Evolutionary conservation across 495 filamentous ascomycete genomes (phyloP).

Genomic region (Copromyces sp.): DNA sequence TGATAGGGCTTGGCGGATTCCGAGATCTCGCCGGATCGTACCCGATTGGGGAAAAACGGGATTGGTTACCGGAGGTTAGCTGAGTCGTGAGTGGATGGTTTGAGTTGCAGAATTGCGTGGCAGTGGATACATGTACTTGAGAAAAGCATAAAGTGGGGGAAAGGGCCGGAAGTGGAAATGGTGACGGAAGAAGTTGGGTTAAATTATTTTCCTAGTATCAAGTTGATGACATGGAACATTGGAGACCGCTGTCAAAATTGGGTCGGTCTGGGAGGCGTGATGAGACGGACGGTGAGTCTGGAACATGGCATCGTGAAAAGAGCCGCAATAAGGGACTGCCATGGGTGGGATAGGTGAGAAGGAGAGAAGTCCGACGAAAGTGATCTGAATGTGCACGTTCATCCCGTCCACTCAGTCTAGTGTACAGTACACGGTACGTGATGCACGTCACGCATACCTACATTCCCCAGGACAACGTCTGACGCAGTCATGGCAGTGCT

Average conservation of each 20-base stretch:
- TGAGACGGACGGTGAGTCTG: background rate
- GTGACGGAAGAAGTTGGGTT: background rate
- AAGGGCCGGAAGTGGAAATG: background rate
- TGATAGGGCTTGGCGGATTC: background rate
- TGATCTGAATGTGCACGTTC: background rate
- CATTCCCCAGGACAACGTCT: background rate
- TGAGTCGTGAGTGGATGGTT: background rate
- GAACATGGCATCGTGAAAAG: background rate
- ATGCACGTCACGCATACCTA: background rate
- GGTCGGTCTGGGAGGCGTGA: background rate
- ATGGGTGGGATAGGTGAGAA: background rate
- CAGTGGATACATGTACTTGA: background rate
- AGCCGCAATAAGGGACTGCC: background rate
- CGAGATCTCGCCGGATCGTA: background rate
- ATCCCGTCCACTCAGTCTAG: no score
- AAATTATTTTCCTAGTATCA: background rate
- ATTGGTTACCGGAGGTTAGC: background rate
- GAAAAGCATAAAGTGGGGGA: background rate
- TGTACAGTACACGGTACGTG: background rate
- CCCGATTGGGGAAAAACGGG: background rate
- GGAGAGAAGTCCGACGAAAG: background rate
- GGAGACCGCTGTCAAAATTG: background rate
- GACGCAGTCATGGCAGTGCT: background rate
- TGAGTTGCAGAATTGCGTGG: background rate
- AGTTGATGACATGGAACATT: background rate